Conservation (phyloP, 495 filamentous ascomycete species). For the Talaromyces thailandensis region DNA sequence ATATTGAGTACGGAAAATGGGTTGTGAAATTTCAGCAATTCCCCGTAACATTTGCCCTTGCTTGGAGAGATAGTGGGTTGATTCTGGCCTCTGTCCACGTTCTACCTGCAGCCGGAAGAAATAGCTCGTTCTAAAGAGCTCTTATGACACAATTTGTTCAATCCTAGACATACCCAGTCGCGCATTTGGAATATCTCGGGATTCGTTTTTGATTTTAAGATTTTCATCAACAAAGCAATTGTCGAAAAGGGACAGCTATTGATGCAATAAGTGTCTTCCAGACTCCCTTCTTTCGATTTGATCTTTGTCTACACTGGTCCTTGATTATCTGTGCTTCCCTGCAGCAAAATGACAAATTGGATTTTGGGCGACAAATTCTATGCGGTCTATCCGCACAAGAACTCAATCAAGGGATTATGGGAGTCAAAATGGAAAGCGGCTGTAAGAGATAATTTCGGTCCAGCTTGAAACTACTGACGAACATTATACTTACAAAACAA, state of each 20-base stretch:
- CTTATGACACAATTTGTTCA: not conserved
- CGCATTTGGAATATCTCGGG: not conserved
- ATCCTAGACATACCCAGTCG: not conserved
- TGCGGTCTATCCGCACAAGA: slow-evolving; percentile 48
- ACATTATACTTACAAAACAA: slow-evolving; percentile 7
- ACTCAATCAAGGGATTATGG: slow-evolving; percentile 67
- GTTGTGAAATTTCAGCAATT: not conserved
- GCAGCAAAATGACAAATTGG: slow-evolving; percentile 14
- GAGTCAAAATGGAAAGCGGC: slow-evolving; percentile 72
- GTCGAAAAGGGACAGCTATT: not conserved
- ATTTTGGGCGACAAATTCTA: slow-evolving; percentile 30
- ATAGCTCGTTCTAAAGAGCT: not conserved
- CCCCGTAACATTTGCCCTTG: not conserved
- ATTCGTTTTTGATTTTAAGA: not conserved
- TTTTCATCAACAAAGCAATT: not conserved
- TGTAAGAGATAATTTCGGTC: slow-evolving; percentile 26
- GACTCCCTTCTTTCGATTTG: not conserved
- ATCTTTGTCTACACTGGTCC: not conserved
- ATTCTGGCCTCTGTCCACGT: not conserved
- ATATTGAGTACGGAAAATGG: not conserved
- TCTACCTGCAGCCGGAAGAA: not conserved
- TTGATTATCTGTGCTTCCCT: not conserved
- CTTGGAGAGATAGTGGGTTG: not conserved
- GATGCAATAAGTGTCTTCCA: not conserved
- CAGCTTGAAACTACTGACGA: not conserved